Base-by-base conservation (phyloP, 345 rosid genomes). In the Microthlaspi erraticum region DNA sequence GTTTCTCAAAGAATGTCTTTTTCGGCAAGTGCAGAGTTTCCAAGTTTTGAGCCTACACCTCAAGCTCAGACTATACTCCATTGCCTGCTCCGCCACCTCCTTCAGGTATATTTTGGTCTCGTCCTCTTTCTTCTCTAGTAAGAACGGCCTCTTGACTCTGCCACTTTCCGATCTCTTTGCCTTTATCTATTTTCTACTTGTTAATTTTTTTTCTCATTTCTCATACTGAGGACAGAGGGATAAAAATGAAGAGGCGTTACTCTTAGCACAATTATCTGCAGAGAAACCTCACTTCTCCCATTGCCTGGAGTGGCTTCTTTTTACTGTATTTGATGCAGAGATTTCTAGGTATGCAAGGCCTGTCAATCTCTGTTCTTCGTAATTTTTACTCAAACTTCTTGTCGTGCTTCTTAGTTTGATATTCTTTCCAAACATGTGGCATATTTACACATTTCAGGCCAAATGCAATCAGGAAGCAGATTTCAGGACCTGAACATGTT, bases 281-380 rank as follows among this genome's bases (percentile, higher is more conserved):
- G 92, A 88, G 83, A 94, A 89, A 77, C 96, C 96, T 75, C 99
- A 94, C 68, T 94, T 94, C 81, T 89, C 93, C 52, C 95, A 88
- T 77, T 94, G 96, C 83, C 77, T 94, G 71, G 99, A 94, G 79
- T 94, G 96, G 99, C 96, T 91, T 85, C 96, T 91, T 73, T 94
- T 94, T 69, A 91, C 99, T 4, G 99, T 94, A 58, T 94, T 94
- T 73, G 99, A 94, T 74, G 93, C 99, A 44, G 98, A 91, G 49
- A 88, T 91, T 76, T 88, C 98, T 70, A 83, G 99, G 98, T 94
- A 87, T 70, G 60, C 77, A 46, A 33, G 37, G 23, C 42, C 54
- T 13, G 19, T 49, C 46, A 49, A 1, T 64, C 41, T 55, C 16
- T 8, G 7, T 55, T 45, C 41, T 56, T 18, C 18, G 20, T 48